These are phyloP conservation scores for Solanum peruvianum DNA, from an alignment of 257 asterid genomes.

Conservation along the genomic window DNA sequence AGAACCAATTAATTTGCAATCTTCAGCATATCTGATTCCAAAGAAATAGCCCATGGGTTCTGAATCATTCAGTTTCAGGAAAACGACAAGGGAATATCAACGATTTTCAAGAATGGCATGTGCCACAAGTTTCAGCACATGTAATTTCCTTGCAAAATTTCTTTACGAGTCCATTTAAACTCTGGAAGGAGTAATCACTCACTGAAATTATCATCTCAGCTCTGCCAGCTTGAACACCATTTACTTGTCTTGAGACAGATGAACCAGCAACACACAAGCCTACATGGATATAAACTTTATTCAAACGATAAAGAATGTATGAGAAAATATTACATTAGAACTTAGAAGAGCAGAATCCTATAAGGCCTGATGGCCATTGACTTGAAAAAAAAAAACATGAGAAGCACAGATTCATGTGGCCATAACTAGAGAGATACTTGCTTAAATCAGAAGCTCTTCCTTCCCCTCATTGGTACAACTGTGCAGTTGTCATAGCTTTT, in stretches of 20 bases:
- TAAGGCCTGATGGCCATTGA: neutral
- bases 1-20: constrained; percentile 4
- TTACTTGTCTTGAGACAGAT: constrained; percentile 48
- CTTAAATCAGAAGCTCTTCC: neutral
- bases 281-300: constrained; percentile 10
- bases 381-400: neutral
- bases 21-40: neutral
- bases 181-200: constrained; percentile 18
- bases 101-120: neutral
- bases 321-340: neutral
- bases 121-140: neutral
- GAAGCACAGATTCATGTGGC: neutral
- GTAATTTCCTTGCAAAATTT: neutral
- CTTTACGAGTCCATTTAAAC: neutral
- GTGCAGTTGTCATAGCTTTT: neutral
- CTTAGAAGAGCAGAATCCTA: neutral
- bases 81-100: neutral
- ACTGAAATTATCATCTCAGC: constrained; percentile 94
- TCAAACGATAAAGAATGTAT: neutral
- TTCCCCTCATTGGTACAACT: neutral
- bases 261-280: constrained; percentile 82
- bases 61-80: neutral
- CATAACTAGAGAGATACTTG: neutral
- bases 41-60: neutral
- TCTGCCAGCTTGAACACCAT: constrained; percentile 76